Evolutionary conservation across 768 basidiomycete genomes (phyloP).

Genomic region (Panaeolus papilionaceus): DNA sequence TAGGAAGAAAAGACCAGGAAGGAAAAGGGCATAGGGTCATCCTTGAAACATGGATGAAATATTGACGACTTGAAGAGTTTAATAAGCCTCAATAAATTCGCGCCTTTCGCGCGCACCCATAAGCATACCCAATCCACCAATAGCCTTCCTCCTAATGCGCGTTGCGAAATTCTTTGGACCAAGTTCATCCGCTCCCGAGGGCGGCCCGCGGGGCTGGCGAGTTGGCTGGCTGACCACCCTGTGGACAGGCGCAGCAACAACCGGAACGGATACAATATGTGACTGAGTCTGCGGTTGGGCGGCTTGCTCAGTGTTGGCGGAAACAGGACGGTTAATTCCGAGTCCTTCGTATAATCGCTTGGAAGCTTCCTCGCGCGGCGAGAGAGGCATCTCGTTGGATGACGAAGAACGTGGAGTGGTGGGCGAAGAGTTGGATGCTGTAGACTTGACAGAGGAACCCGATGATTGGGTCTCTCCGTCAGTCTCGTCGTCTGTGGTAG

Average conservation of each 20-base stretch:
- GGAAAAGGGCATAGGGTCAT: slow-evolving; percentile 14
- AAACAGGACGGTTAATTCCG: slow-evolving; percentile 77
- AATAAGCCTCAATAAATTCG: slow-evolving; percentile 76
- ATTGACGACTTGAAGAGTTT: slow-evolving; percentile 32
- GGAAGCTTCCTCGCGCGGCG: slow-evolving; percentile 85
- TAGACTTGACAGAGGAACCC: slow-evolving; percentile 60
- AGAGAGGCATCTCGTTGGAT: slow-evolving; percentile 67
- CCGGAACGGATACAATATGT: slow-evolving; percentile 7
- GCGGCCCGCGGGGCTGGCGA: slow-evolving; percentile 89
- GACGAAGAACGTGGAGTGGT: slow-evolving; percentile 77
- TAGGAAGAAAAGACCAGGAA: slow-evolving; percentile 16
- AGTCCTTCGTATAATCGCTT: slow-evolving; percentile 91
- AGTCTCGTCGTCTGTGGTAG: slow-evolving; percentile 52
- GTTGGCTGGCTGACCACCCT: slow-evolving; percentile 75
- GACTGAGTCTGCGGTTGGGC: slow-evolving; percentile 35
- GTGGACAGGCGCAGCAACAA: slow-evolving; percentile 48
- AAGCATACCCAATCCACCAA: slow-evolving; percentile 79
- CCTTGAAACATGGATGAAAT: slow-evolving; percentile 17
- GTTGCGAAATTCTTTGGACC: slow-evolving; percentile 90
- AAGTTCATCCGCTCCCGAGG: slow-evolving; percentile 85
- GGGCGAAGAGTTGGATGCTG: slow-evolving; percentile 65
- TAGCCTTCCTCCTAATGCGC: slow-evolving; percentile 83
- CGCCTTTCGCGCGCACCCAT: slow-evolving; percentile 84
- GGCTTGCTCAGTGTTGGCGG: slow-evolving; percentile 47
- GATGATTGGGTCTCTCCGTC: slow-evolving; percentile 65